Base-by-base conservation (phyloP, 1,284 basidiomycete species). In the Sanguinoderma infundibulare region DNA sequence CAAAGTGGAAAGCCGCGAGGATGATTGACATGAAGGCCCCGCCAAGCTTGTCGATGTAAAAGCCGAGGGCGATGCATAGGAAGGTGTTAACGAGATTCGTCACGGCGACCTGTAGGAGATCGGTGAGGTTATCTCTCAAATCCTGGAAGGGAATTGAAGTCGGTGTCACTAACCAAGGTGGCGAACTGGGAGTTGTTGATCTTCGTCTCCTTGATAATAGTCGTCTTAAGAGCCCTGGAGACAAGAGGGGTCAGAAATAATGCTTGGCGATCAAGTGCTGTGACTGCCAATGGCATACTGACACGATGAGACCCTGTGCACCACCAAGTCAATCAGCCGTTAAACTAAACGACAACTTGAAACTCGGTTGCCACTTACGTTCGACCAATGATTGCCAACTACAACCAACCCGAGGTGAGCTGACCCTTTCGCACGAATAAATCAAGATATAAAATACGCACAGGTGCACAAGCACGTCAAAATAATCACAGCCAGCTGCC, bases 371-470 rank as follows among this genome's bases (percentile, higher is more conserved):
- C 4, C 5, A 61, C 65, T 40, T 52, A 80, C 79, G 65, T 79
- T 80, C 10, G 79, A 80, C 79, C 79, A 81, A 62, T 81, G 79
- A 65, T 80, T 80, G 2, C 79, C 79, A 57, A 81, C 79, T 81
- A 53, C 8, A 49, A 44, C 39, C 53, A 56, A 34, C 30, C 55
- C 26, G 42, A 50, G 51, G 46, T 62, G 32, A 66, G 44, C 38
- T 14, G 15, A 17, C 44, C 5, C 32, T 5, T 34, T 7, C 28
- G 8, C 32, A 36, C 39, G 5, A 17, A 36, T 24, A 40, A 14
- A 5, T 44, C 12, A 34, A 17, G 55, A 32, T 15, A 34, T 15
- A 40, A 14, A 50, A 28, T 7, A 71, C 72, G 55, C 42, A 74
- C 73, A 74, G 9, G 73, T 73, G 53, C 73, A 74, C 59, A 74